Evolutionary conservation across 176 grass and related monocot species (phyloP), one percentile per base, ranked within the genome.

Genomic region (Urochloa ruziziensis): DNA sequence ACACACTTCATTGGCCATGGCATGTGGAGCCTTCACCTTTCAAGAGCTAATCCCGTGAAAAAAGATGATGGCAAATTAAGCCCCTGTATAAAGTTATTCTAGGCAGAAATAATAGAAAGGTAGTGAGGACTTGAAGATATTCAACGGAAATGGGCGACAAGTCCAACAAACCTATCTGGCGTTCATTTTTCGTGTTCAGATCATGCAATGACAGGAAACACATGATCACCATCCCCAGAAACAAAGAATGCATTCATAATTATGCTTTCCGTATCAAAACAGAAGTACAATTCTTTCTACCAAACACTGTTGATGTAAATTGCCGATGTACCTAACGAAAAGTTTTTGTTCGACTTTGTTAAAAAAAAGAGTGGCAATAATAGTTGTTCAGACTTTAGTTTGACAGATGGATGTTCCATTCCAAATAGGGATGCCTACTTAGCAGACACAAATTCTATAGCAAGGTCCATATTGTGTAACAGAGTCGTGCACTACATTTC

Each of bases 51-150:
- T 42, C 58, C 23, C 21, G 33, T 43, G 19, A 57, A 54, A 56
- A 64, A 10, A 1, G 39, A 30, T 65, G 0, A 32, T 75, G 28
- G 18, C 52, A 76, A 37, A 56, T 53, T 64, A 57, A 33, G 10
- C 43, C 64, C 59, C 59, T 17, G 32, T 49, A 70, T 58, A 81
- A 29, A 75, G n/a, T 16, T 34, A 65, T 40, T 84, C 6, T 42
- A 53, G 48, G 37, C 14, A 23, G 8, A 17, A 83, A 83, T 53
- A 53, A 64, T 30, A 65, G 18, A 65, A 79, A 80, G 21, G 60
- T 66, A 75, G 32, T 25, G 46, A 77, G 18, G 18, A 68, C 47
- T 77, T 68, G 37, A 58, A 24, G 34, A 77, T 51, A 84, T 14
- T 27, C 16, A 67, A 76, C 10, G 1, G 25, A 56, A 74, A 67